These are phyloP conservation scores for Microstegium vimineum DNA, from an alignment of 176 grass and related monocot genomes.

Conservation along the genomic window DNA sequence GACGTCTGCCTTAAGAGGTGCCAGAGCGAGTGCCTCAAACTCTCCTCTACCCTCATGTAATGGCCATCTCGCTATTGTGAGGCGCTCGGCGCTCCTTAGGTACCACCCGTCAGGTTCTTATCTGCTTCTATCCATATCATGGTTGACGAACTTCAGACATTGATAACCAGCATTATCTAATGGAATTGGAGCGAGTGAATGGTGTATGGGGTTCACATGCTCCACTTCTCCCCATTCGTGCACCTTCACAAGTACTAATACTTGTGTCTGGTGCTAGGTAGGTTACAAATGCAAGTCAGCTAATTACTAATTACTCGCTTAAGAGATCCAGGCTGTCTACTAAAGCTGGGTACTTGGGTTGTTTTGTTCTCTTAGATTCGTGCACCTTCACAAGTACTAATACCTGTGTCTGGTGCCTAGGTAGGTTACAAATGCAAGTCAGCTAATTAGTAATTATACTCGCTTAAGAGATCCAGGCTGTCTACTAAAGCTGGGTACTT, in stretches of 20 bases:
- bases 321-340: constrained; percentile 1
- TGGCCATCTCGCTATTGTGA: too few relatives aligned
- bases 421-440: constrained; percentile 39
- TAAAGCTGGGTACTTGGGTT: constrained; percentile 16
- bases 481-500: constrained; percentile 20
- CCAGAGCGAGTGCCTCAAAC: too few relatives aligned
- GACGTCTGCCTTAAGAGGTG: too few relatives aligned
- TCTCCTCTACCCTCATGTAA: too few relatives aligned
- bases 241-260: constrained; percentile 44
- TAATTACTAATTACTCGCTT: constrained; percentile 10
- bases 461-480: background rate
- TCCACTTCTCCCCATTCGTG: constrained; percentile 38
- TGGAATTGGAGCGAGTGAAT: too few relatives aligned
- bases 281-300: constrained; percentile 17
- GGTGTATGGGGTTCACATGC: constrained; percentile 26
- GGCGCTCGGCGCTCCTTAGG: too few relatives aligned
- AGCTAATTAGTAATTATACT: constrained; percentile 11
- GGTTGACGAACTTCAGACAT: too few relatives aligned
- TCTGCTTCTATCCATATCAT: too few relatives aligned
- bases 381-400: constrained; percentile 39
- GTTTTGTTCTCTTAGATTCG: constrained; percentile 46
- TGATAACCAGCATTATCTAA: too few relatives aligned
- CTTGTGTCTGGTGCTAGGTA: constrained; percentile 81
- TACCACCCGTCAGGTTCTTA: too few relatives aligned
- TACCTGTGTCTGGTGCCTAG: constrained; percentile 78